These are phyloP conservation scores for Cyberlindnera americana DNA, from an alignment of 805 yeast genomes.

Conservation along the genomic window DNA sequence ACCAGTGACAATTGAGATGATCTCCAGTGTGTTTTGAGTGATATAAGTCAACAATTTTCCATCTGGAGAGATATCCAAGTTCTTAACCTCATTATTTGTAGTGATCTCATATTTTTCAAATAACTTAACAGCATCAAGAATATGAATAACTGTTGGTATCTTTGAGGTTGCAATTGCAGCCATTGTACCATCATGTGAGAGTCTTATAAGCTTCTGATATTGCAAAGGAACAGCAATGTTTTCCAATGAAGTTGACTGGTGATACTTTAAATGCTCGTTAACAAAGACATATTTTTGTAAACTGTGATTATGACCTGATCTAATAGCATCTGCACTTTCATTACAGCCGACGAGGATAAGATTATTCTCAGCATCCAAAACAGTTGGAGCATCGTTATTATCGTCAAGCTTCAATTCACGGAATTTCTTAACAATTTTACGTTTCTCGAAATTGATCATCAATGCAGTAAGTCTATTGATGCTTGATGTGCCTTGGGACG, in stretches of 20 bases:
- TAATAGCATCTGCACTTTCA: slow-evolving; percentile 57
- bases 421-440: slow-evolving; percentile 54
- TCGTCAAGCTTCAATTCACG: slow-evolving; percentile 61
- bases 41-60: slow-evolving; percentile 66
- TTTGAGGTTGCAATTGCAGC: slow-evolving; percentile 73
- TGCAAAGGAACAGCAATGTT: slow-evolving; percentile 37
- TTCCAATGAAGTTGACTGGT: slow-evolving; percentile 58
- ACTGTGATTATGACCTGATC: slow-evolving; percentile 59
- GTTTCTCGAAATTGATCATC: slow-evolving; percentile 52
- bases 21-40: slow-evolving; percentile 50
- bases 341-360: slow-evolving; percentile 75
- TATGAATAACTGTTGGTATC: slow-evolving; percentile 61
- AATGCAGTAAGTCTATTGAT: slow-evolving; percentile 72
- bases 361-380: slow-evolving; percentile 55
- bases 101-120: slow-evolving; percentile 54
- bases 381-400: slow-evolving; percentile 83
- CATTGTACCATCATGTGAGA: slow-evolving; percentile 55
- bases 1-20: slow-evolving; percentile 40
- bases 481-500: slow-evolving; percentile 35
- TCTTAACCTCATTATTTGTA: slow-evolving; percentile 57
- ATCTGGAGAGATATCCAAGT: slow-evolving; percentile 66
- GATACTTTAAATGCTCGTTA: slow-evolving; percentile 66
- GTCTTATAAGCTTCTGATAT: slow-evolving; percentile 55
- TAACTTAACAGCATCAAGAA: slow-evolving; percentile 56
- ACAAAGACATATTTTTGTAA: slow-evolving; percentile 64